Conservation (phyloP, 805 yeast genomes). For the Teunomyces atbi region DNA sequence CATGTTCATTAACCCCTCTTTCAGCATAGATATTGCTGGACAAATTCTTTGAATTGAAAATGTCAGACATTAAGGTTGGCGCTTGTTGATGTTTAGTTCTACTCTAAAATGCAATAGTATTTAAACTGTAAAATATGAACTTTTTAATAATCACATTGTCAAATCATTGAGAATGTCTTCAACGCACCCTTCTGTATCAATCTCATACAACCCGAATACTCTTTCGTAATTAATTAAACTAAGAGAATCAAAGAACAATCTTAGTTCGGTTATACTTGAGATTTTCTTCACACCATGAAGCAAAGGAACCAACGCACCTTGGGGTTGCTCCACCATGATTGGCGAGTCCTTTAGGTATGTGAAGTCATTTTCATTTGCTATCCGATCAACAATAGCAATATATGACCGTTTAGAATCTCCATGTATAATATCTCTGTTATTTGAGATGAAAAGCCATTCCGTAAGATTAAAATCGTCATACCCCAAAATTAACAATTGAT, state of each 20-base stretch:
- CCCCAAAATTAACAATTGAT: slow-evolving; percentile 63
- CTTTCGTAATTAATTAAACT: slow-evolving; percentile 66
- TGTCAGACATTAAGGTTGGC: not conserved
- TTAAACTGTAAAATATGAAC: slow-evolving; percentile 2
- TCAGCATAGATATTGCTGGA: not conserved
- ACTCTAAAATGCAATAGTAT: not conserved
- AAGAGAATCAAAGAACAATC: slow-evolving; percentile 63
- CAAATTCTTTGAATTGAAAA: not conserved
- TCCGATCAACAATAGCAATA: slow-evolving; percentile 48
- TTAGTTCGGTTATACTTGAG: slow-evolving; percentile 45
- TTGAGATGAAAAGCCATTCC: slow-evolving; percentile 85
- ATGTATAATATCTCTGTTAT: slow-evolving; percentile 58
- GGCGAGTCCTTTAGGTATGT: slow-evolving; percentile 34
- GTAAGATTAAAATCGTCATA: slow-evolving; percentile 73
- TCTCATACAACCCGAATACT: slow-evolving; percentile 48
- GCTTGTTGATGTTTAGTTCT: not conserved
- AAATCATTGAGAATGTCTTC: slow-evolving; percentile 62
- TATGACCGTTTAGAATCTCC: slow-evolving; percentile 20
- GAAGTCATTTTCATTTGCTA: slow-evolving; percentile 33
- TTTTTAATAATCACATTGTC: not conserved
- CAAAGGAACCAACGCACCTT: slow-evolving; percentile 40
- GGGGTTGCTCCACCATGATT: slow-evolving; percentile 34
- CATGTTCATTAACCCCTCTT: not conserved
- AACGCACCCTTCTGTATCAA: slow-evolving; percentile 43
- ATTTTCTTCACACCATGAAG: slow-evolving; percentile 42